A percentile compares a stretch with the other conserved stretches of the same genome.
Evolutionary conservation across 1,284 basidiomycete genomes (phyloP).

Genomic region (Cutaneotrichosporon daszewskae): DNA sequence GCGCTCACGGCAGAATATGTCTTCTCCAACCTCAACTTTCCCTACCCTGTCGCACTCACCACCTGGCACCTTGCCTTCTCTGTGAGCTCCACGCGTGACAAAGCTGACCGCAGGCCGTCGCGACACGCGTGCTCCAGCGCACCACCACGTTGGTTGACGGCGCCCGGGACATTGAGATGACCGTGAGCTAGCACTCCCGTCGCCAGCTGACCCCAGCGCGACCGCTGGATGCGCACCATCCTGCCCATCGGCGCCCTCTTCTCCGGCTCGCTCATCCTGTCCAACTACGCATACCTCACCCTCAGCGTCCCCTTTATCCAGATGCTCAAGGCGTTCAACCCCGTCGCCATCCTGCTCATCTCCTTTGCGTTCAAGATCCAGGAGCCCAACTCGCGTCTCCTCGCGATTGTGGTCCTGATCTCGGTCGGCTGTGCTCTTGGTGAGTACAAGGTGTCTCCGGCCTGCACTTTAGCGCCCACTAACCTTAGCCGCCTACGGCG

Average conservation of each 20-base stretch:
- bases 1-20: slow-evolving; percentile 56
- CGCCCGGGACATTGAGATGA: slow-evolving; percentile 78
- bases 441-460: slow-evolving; percentile 41
- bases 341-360: slow-evolving; percentile 88
- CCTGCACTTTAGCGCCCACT: not conserved
- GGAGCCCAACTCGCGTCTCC: slow-evolving; percentile 71
- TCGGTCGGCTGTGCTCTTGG: slow-evolving; percentile 83
- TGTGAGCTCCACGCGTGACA: slow-evolving; percentile 50
- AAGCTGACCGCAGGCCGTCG: slow-evolving; percentile 60
- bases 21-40: slow-evolving; percentile 75
- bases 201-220: slow-evolving; percentile 46
- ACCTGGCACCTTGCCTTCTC: slow-evolving; percentile 82
- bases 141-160: slow-evolving; percentile 88
- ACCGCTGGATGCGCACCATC: slow-evolving; percentile 79
- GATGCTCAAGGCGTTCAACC: slow-evolving; percentile 96
- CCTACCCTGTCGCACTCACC: slow-evolving; percentile 78
- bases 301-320: slow-evolving; percentile 92
- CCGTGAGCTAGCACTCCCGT: slow-evolving; percentile 39
- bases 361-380: slow-evolving; percentile 81
- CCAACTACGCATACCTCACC: slow-evolving; percentile 90
- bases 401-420: slow-evolving; percentile 70
- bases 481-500: slow-evolving; percentile 57
- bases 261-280: slow-evolving; percentile 82
- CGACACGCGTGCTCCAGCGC: slow-evolving; percentile 79
- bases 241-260: slow-evolving; percentile 90